These are phyloP conservation scores for Endoconidiophora laricicola DNA, from an alignment of 2,329 filamentous ascomycete species.

Conservation along the genomic window DNA sequence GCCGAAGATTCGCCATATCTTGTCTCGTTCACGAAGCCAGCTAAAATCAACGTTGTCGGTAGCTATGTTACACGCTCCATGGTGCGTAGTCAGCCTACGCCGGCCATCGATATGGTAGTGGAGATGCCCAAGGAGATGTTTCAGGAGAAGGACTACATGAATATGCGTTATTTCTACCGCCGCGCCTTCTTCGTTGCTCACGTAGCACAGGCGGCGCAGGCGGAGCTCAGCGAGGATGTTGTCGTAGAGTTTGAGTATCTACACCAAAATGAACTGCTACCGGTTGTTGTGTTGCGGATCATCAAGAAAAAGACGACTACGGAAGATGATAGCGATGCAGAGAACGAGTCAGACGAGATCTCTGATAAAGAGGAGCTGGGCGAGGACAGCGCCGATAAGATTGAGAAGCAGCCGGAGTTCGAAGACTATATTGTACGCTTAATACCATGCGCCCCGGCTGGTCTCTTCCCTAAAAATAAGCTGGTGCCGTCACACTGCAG, in stretches of 20 bases:
- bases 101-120: slow-evolving; percentile 66
- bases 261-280: slow-evolving; percentile 60
- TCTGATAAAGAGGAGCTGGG: slow-evolving; percentile 8
- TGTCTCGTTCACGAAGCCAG: slow-evolving; percentile 58
- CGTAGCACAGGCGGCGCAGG: slow-evolving; percentile 53
- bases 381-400: slow-evolving; percentile 16
- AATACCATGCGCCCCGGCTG: slow-evolving; percentile 54
- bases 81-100: slow-evolving; percentile 40
- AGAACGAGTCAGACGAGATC: slow-evolving; percentile 14
- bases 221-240: slow-evolving; percentile 35
- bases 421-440: slow-evolving; percentile 49
- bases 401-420: slow-evolving; percentile 17
- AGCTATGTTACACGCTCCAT: slow-evolving; percentile 69
- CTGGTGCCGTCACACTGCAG: slow-evolving; percentile 48
- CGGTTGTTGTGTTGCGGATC: slow-evolving; percentile 36
- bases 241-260: slow-evolving; percentile 41
- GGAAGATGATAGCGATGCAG: slow-evolving; percentile 10
- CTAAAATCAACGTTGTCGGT: slow-evolving; percentile 71
- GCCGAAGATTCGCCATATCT: slow-evolving; percentile 65
- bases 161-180: slow-evolving; percentile 89
- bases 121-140: slow-evolving; percentile 69
- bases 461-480: slow-evolving; percentile 54
- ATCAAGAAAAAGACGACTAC: slow-evolving; percentile 13
- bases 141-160: slow-evolving; percentile 87
- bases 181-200: slow-evolving; percentile 81